Conservation (phyloP, 495 filamentous ascomycete genomes). For the Hyaloscypha hepaticicola region DNA sequence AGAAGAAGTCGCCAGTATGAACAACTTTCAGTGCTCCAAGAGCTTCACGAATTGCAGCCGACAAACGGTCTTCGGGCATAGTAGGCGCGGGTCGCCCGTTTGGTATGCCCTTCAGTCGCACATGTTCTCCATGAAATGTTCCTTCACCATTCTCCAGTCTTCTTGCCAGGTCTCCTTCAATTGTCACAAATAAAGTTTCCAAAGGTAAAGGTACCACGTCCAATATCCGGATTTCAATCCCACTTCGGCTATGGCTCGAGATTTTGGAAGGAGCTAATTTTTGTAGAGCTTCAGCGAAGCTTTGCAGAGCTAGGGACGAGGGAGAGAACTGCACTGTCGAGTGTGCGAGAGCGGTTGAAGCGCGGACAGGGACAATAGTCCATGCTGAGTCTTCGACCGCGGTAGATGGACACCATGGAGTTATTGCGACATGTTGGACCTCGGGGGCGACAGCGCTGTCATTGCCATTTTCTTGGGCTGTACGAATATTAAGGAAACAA, state of each 20-base stretch:
- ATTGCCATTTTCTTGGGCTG: slow-evolving; percentile 36
- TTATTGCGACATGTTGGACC: slow-evolving; percentile 66
- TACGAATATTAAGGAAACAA: slow-evolving; percentile 14
- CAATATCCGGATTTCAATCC: slow-evolving; percentile 75
- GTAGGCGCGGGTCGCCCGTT: slow-evolving; percentile 31
- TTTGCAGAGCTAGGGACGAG: slow-evolving; percentile 72
- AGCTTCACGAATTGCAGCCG: slow-evolving; percentile 74
- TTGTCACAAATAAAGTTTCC: slow-evolving; percentile 79
- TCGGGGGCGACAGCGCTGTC: slow-evolving; percentile 29
- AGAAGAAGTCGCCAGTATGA: slow-evolving; percentile 80
- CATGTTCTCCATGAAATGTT: slow-evolving; percentile 52
- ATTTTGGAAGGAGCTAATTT: slow-evolving; percentile 61
- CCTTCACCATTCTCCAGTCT: slow-evolving; percentile 57
- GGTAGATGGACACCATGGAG: slow-evolving; percentile 70
- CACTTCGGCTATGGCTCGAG: slow-evolving; percentile 56
- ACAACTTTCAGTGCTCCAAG: slow-evolving; percentile 69
- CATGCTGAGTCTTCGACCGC: slow-evolving; percentile 66
- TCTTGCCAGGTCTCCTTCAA: slow-evolving; percentile 70
- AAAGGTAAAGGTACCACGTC: slow-evolving; percentile 78
- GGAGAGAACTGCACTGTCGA: slow-evolving; percentile 84
- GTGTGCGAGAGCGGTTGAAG: slow-evolving; percentile 58
- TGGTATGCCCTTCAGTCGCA: slow-evolving; percentile 19
- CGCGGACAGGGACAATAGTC: slow-evolving; percentile 80
- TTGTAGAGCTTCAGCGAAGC: slow-evolving; percentile 64
- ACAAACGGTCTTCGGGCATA: slow-evolving; percentile 63